phyloP scores from a whole-genome alignment of 2,329 filamentous ascomycete genomes.

The Cercospora sojina region DNA sequence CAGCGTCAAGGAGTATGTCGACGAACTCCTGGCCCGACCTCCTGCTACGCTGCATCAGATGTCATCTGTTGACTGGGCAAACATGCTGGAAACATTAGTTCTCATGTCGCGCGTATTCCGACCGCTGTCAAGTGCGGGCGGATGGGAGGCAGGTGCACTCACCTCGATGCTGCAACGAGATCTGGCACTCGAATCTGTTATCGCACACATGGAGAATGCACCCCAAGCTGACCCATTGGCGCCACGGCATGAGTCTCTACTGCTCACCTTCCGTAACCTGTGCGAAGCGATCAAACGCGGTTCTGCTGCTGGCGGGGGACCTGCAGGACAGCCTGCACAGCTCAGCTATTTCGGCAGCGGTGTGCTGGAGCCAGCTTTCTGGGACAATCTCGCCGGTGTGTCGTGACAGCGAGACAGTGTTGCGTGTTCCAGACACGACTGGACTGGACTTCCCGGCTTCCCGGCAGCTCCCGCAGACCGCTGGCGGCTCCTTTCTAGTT shows the following conservation, averaged over 20 bases:
- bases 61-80: slow-evolving; percentile 31
- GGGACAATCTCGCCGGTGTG: slow-evolving; percentile 17
- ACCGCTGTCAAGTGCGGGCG: slow-evolving; percentile 17
- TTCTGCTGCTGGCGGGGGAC: slow-evolving; percentile 6
- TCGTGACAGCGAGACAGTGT: neutral
- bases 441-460: no score
- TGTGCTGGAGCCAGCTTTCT: slow-evolving; percentile 23
- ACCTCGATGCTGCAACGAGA: slow-evolving; percentile 31
- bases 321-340: neutral
- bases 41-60: slow-evolving; percentile 28
- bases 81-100: slow-evolving; percentile 28
- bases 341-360: slow-evolving; percentile 19
- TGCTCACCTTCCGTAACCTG: slow-evolving; percentile 21
- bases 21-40: slow-evolving; percentile 29
- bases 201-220: slow-evolving; percentile 25
- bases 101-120: slow-evolving; percentile 27
- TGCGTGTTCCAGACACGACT: neutral
- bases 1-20: slow-evolving; percentile 33
- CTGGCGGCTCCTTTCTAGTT: neutral
- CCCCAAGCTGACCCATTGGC: slow-evolving; percentile 25
- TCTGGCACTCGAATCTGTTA: slow-evolving; percentile 23
- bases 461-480: neutral
- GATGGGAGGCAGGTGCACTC: slow-evolving; percentile 32
- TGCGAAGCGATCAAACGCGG: slow-evolving; percentile 27
- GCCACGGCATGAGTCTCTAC: slow-evolving; percentile 23